A percentile compares a stretch with the other conserved stretches of the same genome.
phyloP scores from a whole-genome alignment of 78 protist genomes.

The Andalucia godoyi region DNA sequence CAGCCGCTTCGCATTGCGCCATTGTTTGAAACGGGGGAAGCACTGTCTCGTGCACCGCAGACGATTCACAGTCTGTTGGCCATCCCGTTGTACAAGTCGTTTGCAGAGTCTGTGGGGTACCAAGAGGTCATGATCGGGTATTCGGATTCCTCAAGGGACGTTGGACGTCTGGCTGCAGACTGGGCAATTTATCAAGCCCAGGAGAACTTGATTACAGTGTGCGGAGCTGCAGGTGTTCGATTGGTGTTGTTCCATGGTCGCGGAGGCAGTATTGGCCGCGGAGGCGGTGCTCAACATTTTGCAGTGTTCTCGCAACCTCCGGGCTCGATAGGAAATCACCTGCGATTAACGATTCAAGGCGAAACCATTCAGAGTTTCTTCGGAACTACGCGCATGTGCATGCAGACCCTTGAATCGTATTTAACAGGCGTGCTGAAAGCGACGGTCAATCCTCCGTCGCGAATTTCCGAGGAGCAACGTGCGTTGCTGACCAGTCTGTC shows the following conservation, averaged over 20 bases:
- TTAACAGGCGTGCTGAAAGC: constrained; percentile 42
- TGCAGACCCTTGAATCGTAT: constrained; percentile 34
- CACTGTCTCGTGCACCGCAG: constrained; percentile 16
- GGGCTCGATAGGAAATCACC: constrained; percentile 21
- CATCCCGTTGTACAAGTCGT: constrained; percentile 21
- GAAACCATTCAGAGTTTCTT: constrained; percentile 44
- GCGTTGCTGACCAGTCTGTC: constrained; percentile 35
- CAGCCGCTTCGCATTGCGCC: constrained; percentile 53
- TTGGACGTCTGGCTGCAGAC: constrained; percentile 37
- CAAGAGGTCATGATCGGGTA: constrained; percentile 72
- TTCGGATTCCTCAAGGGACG: constrained; percentile 52
- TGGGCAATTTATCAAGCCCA: constrained; percentile 45
- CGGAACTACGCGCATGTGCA: constrained; percentile 12
- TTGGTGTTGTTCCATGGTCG: constrained; percentile 61
- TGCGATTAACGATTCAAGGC: constrained; percentile 64
- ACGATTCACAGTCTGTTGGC: constrained; percentile 16
- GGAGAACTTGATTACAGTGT: constrained; percentile 18
- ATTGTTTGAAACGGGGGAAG: constrained; percentile 51
- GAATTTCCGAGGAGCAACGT: constrained; percentile 34
- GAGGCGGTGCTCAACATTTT: constrained; percentile 51
- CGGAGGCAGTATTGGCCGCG: constrained; percentile 40
- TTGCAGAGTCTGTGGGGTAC: constrained; percentile 10
- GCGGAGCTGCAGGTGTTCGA: constrained; percentile 4
- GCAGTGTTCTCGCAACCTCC: constrained; percentile 58
- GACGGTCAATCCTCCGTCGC: constrained; percentile 33